Evolutionary conservation across 371 early-diverging fungal genomes (phyloP).

Genomic region (Vavraia culicis): DNA sequence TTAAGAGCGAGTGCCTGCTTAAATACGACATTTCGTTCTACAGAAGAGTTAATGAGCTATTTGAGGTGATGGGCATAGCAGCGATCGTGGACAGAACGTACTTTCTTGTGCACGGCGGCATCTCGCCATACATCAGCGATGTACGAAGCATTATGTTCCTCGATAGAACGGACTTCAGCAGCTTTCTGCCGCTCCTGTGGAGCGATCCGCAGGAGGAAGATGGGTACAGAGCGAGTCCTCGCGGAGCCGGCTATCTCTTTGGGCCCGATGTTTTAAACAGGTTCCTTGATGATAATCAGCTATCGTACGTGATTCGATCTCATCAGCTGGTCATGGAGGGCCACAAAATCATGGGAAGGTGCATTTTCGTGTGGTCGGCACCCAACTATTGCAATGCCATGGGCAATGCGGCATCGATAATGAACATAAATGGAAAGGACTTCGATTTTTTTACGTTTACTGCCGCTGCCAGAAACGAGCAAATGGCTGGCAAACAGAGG

Average conservation of each 20-base stretch:
- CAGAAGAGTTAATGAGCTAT: slow-evolving; percentile 26
- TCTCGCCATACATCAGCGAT: slow-evolving; percentile 47
- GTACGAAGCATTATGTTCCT: slow-evolving; percentile 53
- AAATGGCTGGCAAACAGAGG: too few species aligned
- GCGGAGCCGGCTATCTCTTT: slow-evolving; percentile 28
- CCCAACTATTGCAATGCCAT: slow-evolving; percentile 28
- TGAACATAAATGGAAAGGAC: slow-evolving; percentile 29
- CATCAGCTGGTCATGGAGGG: slow-evolving; percentile 31
- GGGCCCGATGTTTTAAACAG: slow-evolving; percentile 23
- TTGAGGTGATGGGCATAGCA: slow-evolving; percentile 54
- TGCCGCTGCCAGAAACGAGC: too few species aligned
- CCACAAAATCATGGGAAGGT: slow-evolving; percentile 25
- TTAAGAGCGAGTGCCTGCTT: slow-evolving; percentile 79
- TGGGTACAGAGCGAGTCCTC: slow-evolving; percentile 22
- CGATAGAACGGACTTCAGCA: slow-evolving; percentile 84
- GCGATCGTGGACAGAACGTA: slow-evolving; percentile 69
- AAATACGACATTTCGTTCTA: slow-evolving; percentile 50
- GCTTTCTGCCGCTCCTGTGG: slow-evolving; percentile 93
- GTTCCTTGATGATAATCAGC: slow-evolving; percentile 20
- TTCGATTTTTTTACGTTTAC: too few species aligned
- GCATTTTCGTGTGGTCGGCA: slow-evolving; percentile 25
- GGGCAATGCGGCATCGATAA: slow-evolving; percentile 25
- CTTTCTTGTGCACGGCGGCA: slow-evolving; percentile 83
- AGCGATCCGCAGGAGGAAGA: slow-evolving; percentile 78
- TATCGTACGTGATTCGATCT: slow-evolving; percentile 22